Evolutionary conservation across 495 filamentous ascomycete species (phyloP).

Genomic region (Neurospora sp.): DNA sequence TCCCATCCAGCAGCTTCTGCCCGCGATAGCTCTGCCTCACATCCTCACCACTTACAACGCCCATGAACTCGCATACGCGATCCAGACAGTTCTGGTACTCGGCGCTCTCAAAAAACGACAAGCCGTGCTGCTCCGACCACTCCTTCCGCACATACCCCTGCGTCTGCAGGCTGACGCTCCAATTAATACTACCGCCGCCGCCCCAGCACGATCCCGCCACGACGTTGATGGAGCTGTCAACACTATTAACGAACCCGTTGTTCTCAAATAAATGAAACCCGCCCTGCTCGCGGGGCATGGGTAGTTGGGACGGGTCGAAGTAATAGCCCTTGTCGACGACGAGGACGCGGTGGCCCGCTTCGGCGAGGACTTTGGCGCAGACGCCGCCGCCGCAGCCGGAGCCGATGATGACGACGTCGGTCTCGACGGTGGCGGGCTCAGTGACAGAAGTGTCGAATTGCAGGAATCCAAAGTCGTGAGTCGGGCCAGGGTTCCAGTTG

Average conservation of each 20-base stretch:
- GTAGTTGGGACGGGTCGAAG: constrained; percentile 48
- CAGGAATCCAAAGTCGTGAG: constrained; percentile 38
- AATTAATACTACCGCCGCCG: constrained; percentile 81
- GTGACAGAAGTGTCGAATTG: constrained; percentile 30
- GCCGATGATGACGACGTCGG: constrained; percentile 77
- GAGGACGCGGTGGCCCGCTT: constrained; percentile 58
- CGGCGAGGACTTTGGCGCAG: constrained; percentile 67
- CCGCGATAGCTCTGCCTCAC: constrained; percentile 65
- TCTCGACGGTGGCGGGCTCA: constrained; percentile 42
- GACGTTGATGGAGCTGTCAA: constrained; percentile 53
- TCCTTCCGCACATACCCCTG: constrained; percentile 73
- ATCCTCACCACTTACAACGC: constrained; percentile 39
- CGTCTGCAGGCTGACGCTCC: constrained; percentile 74
- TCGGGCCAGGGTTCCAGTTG: constrained; percentile 47
- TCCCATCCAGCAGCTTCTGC: constrained; percentile 59
- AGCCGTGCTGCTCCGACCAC: constrained; percentile 57
- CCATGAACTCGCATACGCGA: constrained; percentile 53
- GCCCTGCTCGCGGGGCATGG: constrained; percentile 53
- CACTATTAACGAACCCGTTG: constrained; percentile 41
- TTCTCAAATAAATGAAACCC: constrained; percentile 54
- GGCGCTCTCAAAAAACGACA: constrained; percentile 67
- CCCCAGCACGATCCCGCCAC: constrained; percentile 72
- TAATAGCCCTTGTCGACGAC: constrained; percentile 64
- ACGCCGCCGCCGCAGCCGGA: constrained; percentile 85
- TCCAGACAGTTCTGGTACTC: constrained; percentile 73